Evolutionary conservation across 768 basidiomycete species (phyloP), one percentile per base, ranked within the genome.

Genomic region (Flagelloscypha sp.): DNA sequence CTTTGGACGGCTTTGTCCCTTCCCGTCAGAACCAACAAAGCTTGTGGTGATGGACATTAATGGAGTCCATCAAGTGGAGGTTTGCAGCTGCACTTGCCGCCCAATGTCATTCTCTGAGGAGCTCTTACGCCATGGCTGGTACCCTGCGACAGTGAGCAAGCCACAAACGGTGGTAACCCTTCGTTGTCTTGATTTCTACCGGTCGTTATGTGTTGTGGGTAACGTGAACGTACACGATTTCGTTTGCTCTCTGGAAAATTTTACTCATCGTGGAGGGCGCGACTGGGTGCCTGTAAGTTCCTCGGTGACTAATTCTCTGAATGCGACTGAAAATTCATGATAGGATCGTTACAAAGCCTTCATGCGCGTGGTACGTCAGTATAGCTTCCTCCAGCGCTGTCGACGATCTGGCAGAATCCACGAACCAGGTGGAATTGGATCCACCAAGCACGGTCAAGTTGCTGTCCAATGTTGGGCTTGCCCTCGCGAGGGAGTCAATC

Each of bases 211-310:
- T 0, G 49, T 52, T 5, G 47, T 52, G 19, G 56, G 57, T 3
- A 63, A 63, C 24, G 25, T 50, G 0, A 54, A 56, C 0, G 38
- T 37, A 0, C 54, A 55, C 21, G 53, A 67, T 8, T 60, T 49
- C 28, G 58, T 61, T 36, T 33, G 28, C 15, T 37, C 47, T 0
- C 29, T 67, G 1, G 43, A 44, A 0, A 36, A 44, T 0, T 24
- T 38, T 9, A 52, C 49, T 0, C 43, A 61, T 24, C 58, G 61
- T 33, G 48, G 50, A 0, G 55, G 53, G 1, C 35, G 42, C 2
- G 33, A 35, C 2, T 35, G 37, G 3, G 36, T 39, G 1, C 47
- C 51, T 40, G 58, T 55, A 38, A 20, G 43, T 41, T 13, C 17
- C 17, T 35, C 30, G 25, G 17, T 21, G 12, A 34, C 23, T 19